These are phyloP conservation scores for Aquilaria yunnanensis DNA, from an alignment of 345 rosid genomes.

Conservation along the genomic window DNA sequence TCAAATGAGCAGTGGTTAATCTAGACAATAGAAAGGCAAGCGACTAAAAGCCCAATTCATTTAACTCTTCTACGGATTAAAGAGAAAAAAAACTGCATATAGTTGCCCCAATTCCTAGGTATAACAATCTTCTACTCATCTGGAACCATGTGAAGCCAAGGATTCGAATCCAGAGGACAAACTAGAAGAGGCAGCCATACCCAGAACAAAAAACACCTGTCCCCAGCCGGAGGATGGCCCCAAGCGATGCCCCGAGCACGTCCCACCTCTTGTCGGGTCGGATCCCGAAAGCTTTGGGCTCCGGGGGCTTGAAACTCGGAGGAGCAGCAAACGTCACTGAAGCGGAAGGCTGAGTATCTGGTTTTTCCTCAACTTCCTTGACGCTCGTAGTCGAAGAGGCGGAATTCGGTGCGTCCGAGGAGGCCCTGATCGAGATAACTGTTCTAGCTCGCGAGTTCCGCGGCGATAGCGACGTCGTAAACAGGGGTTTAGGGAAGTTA, in stretches of 20 bases:
- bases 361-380: slow-evolving; percentile 17
- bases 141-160: not conserved
- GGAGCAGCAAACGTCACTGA: slow-evolving; percentile 35
- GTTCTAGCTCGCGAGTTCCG: slow-evolving; percentile 20
- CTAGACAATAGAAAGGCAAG: no score
- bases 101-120: no score
- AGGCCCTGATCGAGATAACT: slow-evolving; percentile 41
- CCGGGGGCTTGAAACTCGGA: slow-evolving; percentile 61
- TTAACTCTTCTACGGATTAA: no score
- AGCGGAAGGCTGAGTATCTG: not conserved
- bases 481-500: slow-evolving; percentile 35
- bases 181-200: slow-evolving; percentile 20
- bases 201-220: slow-evolving; percentile 83
- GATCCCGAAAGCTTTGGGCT: slow-evolving; percentile 58
- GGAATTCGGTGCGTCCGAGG: slow-evolving; percentile 19
- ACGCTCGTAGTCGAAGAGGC: slow-evolving; percentile 23
- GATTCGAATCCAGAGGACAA: not conserved
- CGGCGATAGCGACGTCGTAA: slow-evolving; percentile 22
- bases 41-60: no score
- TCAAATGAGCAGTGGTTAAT: no score
- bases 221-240: slow-evolving; percentile 65
- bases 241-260: slow-evolving; percentile 59
- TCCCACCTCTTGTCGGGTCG: slow-evolving; percentile 57
- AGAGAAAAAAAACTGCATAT: no score
- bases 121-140: no score